phyloP scores from a whole-genome alignment of 1,139 yeast genomes.

The Pichia inconspicua region DNA sequence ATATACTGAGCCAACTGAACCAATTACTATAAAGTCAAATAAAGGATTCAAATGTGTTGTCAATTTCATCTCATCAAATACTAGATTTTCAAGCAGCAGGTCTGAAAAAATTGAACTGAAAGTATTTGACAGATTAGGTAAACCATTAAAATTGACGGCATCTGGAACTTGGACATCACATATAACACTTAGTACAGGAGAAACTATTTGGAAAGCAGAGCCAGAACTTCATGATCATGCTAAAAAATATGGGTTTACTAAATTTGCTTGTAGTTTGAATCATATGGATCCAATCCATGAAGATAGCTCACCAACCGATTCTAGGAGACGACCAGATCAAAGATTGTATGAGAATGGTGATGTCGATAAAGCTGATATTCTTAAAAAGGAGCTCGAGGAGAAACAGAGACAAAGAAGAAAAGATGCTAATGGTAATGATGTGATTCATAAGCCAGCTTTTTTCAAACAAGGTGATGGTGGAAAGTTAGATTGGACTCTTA shows the following conservation, averaged over 20 bases:
- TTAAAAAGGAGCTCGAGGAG: slow-evolving; percentile 67
- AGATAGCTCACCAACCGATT: slow-evolving; percentile 73
- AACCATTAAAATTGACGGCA: slow-evolving; percentile 29
- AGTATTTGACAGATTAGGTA: slow-evolving; percentile 35
- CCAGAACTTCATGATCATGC: slow-evolving; percentile 50
- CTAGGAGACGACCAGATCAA: slow-evolving; percentile 84
- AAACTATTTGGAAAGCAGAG: slow-evolving; percentile 60
- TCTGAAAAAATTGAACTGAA: slow-evolving; percentile 67
- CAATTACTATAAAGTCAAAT: slow-evolving; percentile 60
- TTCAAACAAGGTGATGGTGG: slow-evolving; percentile 42
- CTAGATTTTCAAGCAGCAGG: slow-evolving; percentile 85
- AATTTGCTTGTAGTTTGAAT: slow-evolving; percentile 73
- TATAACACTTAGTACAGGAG: slow-evolving; percentile 33
- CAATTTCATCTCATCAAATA: slow-evolving; percentile 61
- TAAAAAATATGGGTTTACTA: slow-evolving; percentile 77
- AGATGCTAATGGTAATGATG: slow-evolving; percentile 40
- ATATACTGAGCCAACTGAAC: slow-evolving; percentile 80
- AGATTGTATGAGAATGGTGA: slow-evolving; percentile 62
- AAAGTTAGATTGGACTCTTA: slow-evolving; percentile 50
- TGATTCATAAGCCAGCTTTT: slow-evolving; percentile 50
- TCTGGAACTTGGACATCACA: slow-evolving; percentile 73
- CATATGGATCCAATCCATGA: slow-evolving; percentile 60
- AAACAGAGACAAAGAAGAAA: slow-evolving; percentile 72
- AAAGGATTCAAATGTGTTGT: slow-evolving; percentile 62
- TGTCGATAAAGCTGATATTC: slow-evolving; percentile 58